Conservation (phyloP, 2,329 filamentous ascomycete species). For the Xylariomycetidae sp. region DNA sequence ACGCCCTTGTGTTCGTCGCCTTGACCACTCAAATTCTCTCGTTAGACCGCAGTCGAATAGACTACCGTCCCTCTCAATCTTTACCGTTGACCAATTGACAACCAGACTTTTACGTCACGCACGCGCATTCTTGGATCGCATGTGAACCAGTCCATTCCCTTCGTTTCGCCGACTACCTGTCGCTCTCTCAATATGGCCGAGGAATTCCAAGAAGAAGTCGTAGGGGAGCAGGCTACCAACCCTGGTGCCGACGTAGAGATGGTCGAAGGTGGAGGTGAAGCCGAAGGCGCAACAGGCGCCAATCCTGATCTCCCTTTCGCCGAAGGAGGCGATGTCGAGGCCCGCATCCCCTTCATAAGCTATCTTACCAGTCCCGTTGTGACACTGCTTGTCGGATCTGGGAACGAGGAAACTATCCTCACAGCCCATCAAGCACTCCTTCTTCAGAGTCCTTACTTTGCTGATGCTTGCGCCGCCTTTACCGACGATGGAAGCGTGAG, state of each 20-base stretch:
- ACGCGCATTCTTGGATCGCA: no score
- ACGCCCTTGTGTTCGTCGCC: no score
- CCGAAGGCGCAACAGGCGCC: conserved; percentile 14
- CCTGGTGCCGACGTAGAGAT: conserved; percentile 29
- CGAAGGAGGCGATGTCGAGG: conserved; percentile 30
- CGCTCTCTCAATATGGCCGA: no score
- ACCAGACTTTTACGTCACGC: no score
- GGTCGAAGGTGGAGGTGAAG: conserved; percentile 28
- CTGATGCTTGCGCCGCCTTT: conserved; percentile 57
- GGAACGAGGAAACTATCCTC: conserved; percentile 57
- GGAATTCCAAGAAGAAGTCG: no score
- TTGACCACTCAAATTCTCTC: no score
- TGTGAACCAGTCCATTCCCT: no score
- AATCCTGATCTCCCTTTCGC: conserved; percentile 36
- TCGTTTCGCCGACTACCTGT: no score
- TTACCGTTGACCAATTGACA: no score
- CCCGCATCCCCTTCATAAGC: conserved; percentile 45
- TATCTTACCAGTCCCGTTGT: conserved; percentile 68
- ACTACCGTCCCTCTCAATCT: no score
- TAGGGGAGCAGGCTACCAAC: no score
- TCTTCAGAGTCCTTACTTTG: conserved; percentile 69
- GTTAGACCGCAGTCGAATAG: no score
- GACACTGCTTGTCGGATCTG: conserved; percentile 60
- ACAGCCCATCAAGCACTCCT: conserved; percentile 79
- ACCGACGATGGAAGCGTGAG: conserved; percentile 56